Percentiles rank a stretch among this genome's conserved stretches.
Conservation (phyloP, 306 rosid genomes). For the Ziziphus jujuba region DNA sequence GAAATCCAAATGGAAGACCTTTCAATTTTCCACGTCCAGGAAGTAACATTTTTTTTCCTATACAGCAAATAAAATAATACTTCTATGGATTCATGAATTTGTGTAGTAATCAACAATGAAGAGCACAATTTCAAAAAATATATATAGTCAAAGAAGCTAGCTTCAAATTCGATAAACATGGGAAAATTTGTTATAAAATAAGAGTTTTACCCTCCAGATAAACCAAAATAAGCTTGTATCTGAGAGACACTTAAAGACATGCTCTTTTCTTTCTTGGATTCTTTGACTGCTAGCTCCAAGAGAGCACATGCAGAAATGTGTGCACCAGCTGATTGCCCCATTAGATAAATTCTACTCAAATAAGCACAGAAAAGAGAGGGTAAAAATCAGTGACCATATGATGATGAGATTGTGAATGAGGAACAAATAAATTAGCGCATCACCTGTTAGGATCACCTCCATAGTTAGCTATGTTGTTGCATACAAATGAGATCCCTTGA, state of each 20-base stretch:
- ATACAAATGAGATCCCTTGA: constrained; percentile 69
- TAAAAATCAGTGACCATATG: constrained; percentile 16
- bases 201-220: constrained; percentile 87
- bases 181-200: constrained; percentile 14
- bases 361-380: constrained; percentile 7
- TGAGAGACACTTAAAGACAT: constrained; percentile 67
- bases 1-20: no score
- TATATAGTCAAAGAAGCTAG: neutral
- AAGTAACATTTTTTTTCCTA: no score
- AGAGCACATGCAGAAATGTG: constrained; percentile 89
- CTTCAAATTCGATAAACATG: constrained; percentile 8
- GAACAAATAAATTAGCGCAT: constrained; percentile 22
- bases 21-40: no score
- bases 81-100: no score
- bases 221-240: constrained; percentile 84
- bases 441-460: constrained; percentile 94
- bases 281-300: constrained; percentile 72
- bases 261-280: constrained; percentile 41
- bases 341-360: constrained; percentile 70
- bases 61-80: no score
- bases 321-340: constrained; percentile 99
- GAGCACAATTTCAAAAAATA: neutral
- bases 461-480: constrained; percentile 65
- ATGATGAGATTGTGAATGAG: constrained; percentile 21
- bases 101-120: no score